Evolutionary conservation across 2,329 filamentous ascomycete species (phyloP), one percentile per base, ranked within the genome.

Genomic region (Aquanectria penicillioides): DNA sequence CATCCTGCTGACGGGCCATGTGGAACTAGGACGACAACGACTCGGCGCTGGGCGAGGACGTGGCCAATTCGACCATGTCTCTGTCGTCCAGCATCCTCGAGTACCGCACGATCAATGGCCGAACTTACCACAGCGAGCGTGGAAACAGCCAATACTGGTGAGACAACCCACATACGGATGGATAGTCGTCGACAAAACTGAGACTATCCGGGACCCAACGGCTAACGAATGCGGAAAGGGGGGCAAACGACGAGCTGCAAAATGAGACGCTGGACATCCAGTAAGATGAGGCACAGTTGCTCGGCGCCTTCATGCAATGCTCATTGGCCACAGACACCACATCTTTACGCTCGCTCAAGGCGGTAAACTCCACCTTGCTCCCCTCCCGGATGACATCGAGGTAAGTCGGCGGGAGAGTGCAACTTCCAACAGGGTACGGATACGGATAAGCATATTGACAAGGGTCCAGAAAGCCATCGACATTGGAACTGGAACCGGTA

Each of bases 401-500:
- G 55, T 58, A 47, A 17, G 54, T 37, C 8, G 31, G 20, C 28
- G 17, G 15, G 25, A 10, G 13, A 13, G 25, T 37, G 36, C n/a
- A n/a, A 2, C 34, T 17, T 17, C 15, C 34, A 8, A 8, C 28
- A 12, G 9, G 44, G 17, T 41, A 22, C 3, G n/a, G n/a, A n/a
- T n/a, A n/a, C n/a, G n/a, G n/a, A n/a, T n/a, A n/a, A n/a, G n/a
- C n/a, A n/a, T n/a, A n/a, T n/a, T n/a, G n/a, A n/a, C n/a, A n/a
- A n/a, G n/a, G n/a, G 29, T 49, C 3, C 20, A 61, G 47, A 63
- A 64, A 57, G 61, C 48, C 4, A 51, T 62, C 4, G 63, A 65
- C 22, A 52, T 65, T 34, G 61, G 61, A 50, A 64, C 63, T 7
- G 63, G 63, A 6, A 65, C 61, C 13, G 63, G 61, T 33, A 33